Conservation (phyloP, 2,329 filamentous ascomycete genomes). For the Fusarium zealandicum region DNA sequence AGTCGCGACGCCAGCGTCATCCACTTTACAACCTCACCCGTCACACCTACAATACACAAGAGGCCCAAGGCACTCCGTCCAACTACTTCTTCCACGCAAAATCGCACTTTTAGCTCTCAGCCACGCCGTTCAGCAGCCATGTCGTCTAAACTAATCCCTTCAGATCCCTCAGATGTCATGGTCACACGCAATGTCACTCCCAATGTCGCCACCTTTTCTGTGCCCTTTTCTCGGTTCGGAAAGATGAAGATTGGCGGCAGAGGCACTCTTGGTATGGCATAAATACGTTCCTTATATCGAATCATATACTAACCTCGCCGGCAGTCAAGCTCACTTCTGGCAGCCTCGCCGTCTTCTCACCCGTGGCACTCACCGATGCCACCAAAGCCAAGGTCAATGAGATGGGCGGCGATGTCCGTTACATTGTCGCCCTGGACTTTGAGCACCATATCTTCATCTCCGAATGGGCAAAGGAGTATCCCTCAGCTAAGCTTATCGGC, state of each 20-base stretch:
- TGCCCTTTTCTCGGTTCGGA: conserved; percentile 86
- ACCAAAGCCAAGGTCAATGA: conserved; percentile 69
- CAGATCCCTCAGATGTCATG: conserved; percentile 82
- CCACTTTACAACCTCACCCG: conserved; percentile 1
- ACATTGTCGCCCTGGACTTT: conserved; percentile 86
- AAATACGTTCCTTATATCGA: neutral
- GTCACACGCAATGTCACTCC: conserved; percentile 87
- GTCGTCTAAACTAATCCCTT: conserved; percentile 70
- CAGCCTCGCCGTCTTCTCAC: conserved; percentile 87
- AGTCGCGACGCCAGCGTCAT: conserved; percentile 19
- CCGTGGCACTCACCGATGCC: conserved; percentile 81
- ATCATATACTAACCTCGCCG: conserved; percentile 1
- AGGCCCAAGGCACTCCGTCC: neutral
- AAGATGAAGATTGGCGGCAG: conserved; percentile 83
- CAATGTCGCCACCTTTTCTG: conserved; percentile 77
- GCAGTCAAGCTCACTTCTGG: conserved; percentile 80
- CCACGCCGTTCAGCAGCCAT: conserved; percentile 49
- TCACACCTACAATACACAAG: neutral
- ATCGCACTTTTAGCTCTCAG: conserved; percentile 19
- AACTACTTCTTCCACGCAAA: neutral
- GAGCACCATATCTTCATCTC: conserved; percentile 96
- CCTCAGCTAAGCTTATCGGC: conserved; percentile 79
- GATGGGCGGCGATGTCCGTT: conserved; percentile 74
- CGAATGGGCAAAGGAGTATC: conserved; percentile 82
- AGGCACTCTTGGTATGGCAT: conserved; percentile 76